Base-by-base conservation (phyloP, 805 yeast species). In the Saturnispora quitensis region DNA sequence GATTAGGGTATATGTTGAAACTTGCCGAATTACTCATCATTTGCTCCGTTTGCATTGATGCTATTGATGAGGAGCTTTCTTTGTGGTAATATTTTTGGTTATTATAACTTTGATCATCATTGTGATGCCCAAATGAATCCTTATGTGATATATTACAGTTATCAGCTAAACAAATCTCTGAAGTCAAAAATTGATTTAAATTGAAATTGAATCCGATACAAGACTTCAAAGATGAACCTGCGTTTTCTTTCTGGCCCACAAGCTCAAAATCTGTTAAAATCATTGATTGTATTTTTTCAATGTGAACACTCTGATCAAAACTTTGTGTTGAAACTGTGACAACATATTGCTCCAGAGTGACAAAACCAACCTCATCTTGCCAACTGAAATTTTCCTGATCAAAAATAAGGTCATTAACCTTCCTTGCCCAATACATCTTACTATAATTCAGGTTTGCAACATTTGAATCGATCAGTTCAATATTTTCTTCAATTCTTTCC, bases 211-310 rank as follows among this genome's bases (percentile, higher is more conserved):
- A 47, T n/a, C 45, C 50, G 15, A 40, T 15, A 20, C 50, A 47
- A 20, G 38, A 15, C 27, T 13, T 33, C 33, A 47, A 34, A 47
- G 24, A 12, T 18, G 50, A 38, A 15, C 20, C 5, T 8, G 27
- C 27, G 3, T 40, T 22, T 20, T 17, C 22, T 5, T 22, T 10
- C 4, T 40, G 10, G 20, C 5, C 13, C 13, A 24, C 18, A 17
- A 17, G 31, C 13, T 40, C 50, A 40, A 28, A 47, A 17, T 47
- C 50, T 12, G 45, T 47, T 8, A 47, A 17, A 20, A 47, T 28
- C 8, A 47, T 47, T 12, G 50, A 47, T 33, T 47, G 50, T 10
- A 47, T 47, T 12, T 31, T 22, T 40, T 47, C 50, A 12, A 47
- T 34, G 25, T 33, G n/a, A 25, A 47, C 24, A 40, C 42, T 47